Evolutionary conservation across 1,284 basidiomycete genomes (phyloP), one percentile per base, ranked within the genome.

Genomic region (Heterobasidion annosum): DNA sequence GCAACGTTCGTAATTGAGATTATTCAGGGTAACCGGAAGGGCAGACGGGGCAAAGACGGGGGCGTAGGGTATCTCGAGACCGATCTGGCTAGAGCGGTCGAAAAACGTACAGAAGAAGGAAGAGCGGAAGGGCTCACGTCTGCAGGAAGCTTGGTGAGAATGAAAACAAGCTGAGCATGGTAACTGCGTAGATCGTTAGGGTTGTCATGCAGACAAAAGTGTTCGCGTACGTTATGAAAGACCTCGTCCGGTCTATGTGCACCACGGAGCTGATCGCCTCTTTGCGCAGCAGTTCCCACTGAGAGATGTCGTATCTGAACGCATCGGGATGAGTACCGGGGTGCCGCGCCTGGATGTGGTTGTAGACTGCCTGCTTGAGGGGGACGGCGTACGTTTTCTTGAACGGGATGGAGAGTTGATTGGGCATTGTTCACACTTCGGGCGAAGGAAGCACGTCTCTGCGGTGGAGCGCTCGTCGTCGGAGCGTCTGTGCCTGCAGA

Each of bases 311-410:
- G 62, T 77, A 75, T 66, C 77, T 84, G 72, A 94, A 95, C n/a
- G 86, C 83, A 62, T 94, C 91, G 0, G 93, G 91, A 64, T 96
- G 91, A n/a, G 84, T 81, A 45, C 88, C 85, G 7, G 79, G 75
- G 66, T 88, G 82, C 50, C 81, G 73, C 0, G 70, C 64, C n/a
- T 76, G 73, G 50, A 97, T 85, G 69, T 93, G 91, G 44, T 74
- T 72, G 45, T 83, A 77, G 1, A 88, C 74, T 5, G 82, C 73
- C 25, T 77, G 69, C 34, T 77, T 76, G 57, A 94, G 72, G 19
- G 82, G 74, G 34, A 85, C 65, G 1, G 75, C 68, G 53, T 79
- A 79, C 0, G 89, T 83, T 65, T 75, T 82, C 72, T 95, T 95
- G 73, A 84, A 81, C 0, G 91, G 91, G 50, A 95, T 72, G 1